Base-by-base conservation (phyloP, 2,329 filamentous ascomycete genomes). In the Claviceps arundinis region DNA sequence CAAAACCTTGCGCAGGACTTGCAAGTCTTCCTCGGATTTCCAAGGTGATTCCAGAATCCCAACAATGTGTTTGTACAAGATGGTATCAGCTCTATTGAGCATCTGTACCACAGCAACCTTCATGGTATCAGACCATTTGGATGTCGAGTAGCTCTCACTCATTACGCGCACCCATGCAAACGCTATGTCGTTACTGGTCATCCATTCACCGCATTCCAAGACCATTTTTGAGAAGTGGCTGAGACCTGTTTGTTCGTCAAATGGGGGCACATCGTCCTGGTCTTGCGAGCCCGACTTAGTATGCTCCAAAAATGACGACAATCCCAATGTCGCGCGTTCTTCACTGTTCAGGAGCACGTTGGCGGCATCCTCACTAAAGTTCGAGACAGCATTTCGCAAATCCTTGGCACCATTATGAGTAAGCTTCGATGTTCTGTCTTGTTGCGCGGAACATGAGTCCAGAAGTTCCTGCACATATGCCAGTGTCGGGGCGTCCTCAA, bases 291-390 rank as follows among this genome's bases (percentile, higher is more conserved):
- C 73, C 0, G 75, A 69, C 56, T 82, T 82, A 1, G 79, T 75
- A 58, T 84, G 78, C 57, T 84, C 81, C 4, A 84, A 70, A 57
- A 84, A 84, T 4, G 78, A 80, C 1, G 76, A 79, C 16, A 82
- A 68, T 8, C 77, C 77, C 34, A 78, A 65, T 11, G 72, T 71
- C 0, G 74, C 69, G 22, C 71, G 67, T 46, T 78, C 75, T 52
- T 75, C 74, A 56, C 79, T 80, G 55, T 68, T 74, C 13, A 80
- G 63, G 11, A 82, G 62, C 5, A 77, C 68, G 55, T 71, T 73
- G 0, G 76, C 76, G 6, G 70, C 70, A n/a, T 78, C 75, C 51
- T 79, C 75, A 43, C 71, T 73, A 56, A 78, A 80, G 4, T 70
- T 65, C 1, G 68, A 60, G n/a, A 81, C 65, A 5, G 71, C 68